A percentile compares a stretch with the other conserved stretches of the same genome.
phyloP scores from a whole-genome alignment of 768 basidiomycete species.

The Macrolepiota dolichaula region DNA sequence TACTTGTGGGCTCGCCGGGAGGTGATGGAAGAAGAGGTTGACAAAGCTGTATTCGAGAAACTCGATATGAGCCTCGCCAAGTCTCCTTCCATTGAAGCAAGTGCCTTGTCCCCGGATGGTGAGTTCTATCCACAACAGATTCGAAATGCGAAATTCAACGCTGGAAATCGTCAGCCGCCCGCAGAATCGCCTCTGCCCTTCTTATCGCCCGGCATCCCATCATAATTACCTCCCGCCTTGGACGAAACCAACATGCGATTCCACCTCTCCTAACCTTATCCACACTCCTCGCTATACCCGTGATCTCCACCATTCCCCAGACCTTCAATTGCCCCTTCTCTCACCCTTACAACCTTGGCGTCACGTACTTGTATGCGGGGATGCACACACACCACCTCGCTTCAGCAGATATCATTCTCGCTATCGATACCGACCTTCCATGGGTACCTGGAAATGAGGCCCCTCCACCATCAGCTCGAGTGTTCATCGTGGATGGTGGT shows the following conservation, averaged over 20 bases:
- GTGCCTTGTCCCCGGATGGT: slow-evolving; percentile 41
- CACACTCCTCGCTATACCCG: slow-evolving; percentile 47
- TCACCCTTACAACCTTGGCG: slow-evolving; percentile 51
- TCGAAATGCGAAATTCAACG: neutral
- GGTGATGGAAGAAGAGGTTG: slow-evolving; percentile 62
- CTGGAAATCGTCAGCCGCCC: slow-evolving; percentile 23
- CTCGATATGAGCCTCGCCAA: slow-evolving; percentile 15
- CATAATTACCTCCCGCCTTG: slow-evolving; percentile 63
- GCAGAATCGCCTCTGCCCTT: slow-evolving; percentile 45
- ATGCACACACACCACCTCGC: slow-evolving; percentile 45
- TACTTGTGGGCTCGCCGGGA: slow-evolving; percentile 76
- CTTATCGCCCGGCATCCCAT: slow-evolving; percentile 49
- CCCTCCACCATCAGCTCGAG: slow-evolving; percentile 39
- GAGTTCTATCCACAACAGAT: neutral
- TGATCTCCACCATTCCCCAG: slow-evolving; percentile 49
- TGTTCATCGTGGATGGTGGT: slow-evolving; percentile 60
- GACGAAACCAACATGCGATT: slow-evolving; percentile 49
- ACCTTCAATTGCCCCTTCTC: slow-evolving; percentile 52
- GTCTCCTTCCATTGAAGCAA: slow-evolving; percentile 53
- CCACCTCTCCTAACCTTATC: slow-evolving; percentile 45
- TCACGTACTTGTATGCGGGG: slow-evolving; percentile 43
- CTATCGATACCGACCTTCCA: slow-evolving; percentile 64
- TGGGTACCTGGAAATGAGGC: slow-evolving; percentile 54
- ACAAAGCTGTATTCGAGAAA: slow-evolving; percentile 29
- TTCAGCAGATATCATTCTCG: slow-evolving; percentile 57